Base-by-base conservation (phyloP, 768 basidiomycete species). In the Lactifluus pinguis region DNA sequence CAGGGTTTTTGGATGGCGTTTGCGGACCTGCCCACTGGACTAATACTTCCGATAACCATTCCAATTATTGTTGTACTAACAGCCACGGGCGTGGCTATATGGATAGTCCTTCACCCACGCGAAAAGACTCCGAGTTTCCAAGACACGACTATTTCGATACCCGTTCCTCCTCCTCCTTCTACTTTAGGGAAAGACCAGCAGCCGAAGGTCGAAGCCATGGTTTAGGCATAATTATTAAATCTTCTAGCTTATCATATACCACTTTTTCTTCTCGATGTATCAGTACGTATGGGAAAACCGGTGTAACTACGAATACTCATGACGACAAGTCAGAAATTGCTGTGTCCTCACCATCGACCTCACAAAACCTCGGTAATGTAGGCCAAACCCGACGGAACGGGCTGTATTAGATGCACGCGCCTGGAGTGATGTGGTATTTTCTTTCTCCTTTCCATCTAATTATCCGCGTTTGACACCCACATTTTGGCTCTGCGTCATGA, bases 1-100 rank as follows among this genome's bases (percentile, higher is more conserved):
- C 56, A 62, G 56, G 61, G 61, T 57, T 62, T 62, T 58, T 58
- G 52, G 51, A 19, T 62, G 39, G 8, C 52, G 0, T 49, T 58
- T 25, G 17, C 52, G 32, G 41, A 41, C 8, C 30, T 62, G 0
- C 61, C 56, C 2, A 6, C 17, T 2, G 2, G 2, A 4, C 2
- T 57, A 6, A 19, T 61, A 4, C 30, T 57, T 14, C 50, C 39
- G n/a, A 19, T 29, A 11, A 5, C 32, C 15, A 49, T 54, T n/a
- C 57, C 51, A 7, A 25, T 58, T 17, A 21, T 13, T 8, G 39
- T 49, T 5, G 47, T 58, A 15, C 21, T 62, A 32, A 4, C 19
- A 5, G 41, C 49, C 0, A 39, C 32, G 11, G 53, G 19, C 45
- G 4, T 15, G 21, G 50, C 47, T 36, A 34, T 62, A 15, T 53